A percentile compares a stretch with the other conserved stretches of the same genome.
phyloP scores from a whole-genome alignment of 1,284 basidiomycete species.

The Sporisorium scitamineum region DNA sequence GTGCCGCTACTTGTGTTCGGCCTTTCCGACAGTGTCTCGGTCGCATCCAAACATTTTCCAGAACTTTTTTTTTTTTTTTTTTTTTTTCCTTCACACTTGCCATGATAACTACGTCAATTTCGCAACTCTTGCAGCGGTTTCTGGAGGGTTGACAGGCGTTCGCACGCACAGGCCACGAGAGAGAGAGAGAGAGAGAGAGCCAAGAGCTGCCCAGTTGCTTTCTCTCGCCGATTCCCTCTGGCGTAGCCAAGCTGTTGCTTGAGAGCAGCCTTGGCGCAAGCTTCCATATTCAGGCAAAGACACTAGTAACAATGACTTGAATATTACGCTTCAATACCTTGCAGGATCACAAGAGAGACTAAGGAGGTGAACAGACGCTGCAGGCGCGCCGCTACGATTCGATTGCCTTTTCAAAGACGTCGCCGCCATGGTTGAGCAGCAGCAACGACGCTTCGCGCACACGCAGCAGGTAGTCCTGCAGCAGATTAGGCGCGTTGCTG shows the following conservation, averaged over 20 bases:
- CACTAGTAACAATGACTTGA: no score
- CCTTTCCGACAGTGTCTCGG: background rate
- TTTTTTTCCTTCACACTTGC: background rate
- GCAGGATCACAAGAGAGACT: background rate
- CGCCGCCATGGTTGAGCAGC: constrained; percentile 41
- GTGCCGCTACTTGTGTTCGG: constrained; percentile 3
- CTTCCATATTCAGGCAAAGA: no score
- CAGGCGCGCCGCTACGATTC: constrained; percentile 18
- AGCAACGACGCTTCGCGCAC: constrained; percentile 60
- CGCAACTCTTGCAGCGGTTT: constrained; percentile 1
- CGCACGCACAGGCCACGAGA: constrained; percentile 5
- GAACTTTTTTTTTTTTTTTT: constrained; percentile 1
- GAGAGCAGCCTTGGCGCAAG: background rate
- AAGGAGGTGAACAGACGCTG: background rate
- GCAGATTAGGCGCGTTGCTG: constrained; percentile 69
- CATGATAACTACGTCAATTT: constrained; percentile 19
- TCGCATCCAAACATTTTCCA: background rate
- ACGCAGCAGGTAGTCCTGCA: constrained; percentile 60
- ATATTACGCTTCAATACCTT: background rate
- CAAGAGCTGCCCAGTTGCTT: background rate
- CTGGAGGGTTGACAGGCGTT: background rate
- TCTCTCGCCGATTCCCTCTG: background rate
- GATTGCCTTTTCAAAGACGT: constrained; percentile 45
- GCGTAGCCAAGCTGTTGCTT: background rate
- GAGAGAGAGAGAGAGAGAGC: background rate